Percentiles rank a stretch among this genome's conserved stretches.
Conservation (phyloP, 352 stramenopile species). For the Globisporangium parvum region DNA sequence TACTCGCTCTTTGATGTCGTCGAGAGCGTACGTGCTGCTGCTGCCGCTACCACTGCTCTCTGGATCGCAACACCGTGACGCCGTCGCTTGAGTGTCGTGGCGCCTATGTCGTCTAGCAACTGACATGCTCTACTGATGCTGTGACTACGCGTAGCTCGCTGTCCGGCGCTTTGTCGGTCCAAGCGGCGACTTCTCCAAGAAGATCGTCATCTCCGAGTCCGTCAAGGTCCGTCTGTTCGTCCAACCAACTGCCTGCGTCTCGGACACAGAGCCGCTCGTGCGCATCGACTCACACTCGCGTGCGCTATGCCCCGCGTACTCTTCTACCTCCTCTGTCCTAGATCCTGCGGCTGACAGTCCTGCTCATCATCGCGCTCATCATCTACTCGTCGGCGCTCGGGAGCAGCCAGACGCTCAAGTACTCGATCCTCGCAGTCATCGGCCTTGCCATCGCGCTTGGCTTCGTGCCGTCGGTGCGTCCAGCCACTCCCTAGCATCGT, state of each 20-base stretch:
- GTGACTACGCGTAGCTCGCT: constrained; percentile 39
- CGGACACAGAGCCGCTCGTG: too few relatives aligned
- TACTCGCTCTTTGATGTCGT: constrained; percentile 88
- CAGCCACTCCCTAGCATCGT: background rate
- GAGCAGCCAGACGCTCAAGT: constrained; percentile 68
- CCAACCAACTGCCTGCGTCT: too few relatives aligned
- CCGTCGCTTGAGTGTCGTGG: too few relatives aligned
- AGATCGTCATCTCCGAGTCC: constrained; percentile 86
- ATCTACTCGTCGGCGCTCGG: constrained; percentile 80
- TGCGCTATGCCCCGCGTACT: too few relatives aligned
- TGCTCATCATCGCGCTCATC: constrained; percentile 78
- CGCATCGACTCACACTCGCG: too few relatives aligned
- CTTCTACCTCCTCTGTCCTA: constrained; percentile 8
- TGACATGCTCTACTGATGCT: constrained; percentile 2
- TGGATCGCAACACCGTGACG: too few relatives aligned
- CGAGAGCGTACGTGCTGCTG: constrained; percentile 75
- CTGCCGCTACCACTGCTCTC: too few relatives aligned
- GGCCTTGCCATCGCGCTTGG: constrained; percentile 76
- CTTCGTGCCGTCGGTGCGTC: constrained; percentile 69
- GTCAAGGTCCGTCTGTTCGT: constrained; percentile 47
- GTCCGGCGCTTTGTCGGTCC: constrained; percentile 72
- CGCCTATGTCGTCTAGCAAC: background rate
- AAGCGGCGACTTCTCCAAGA: constrained; percentile 81
- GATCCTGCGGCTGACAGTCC: constrained; percentile 69
- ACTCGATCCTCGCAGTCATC: constrained; percentile 80